Evolutionary conservation across 331 rosid species (phyloP).

Genomic region (Cydonia oblonga): DNA sequence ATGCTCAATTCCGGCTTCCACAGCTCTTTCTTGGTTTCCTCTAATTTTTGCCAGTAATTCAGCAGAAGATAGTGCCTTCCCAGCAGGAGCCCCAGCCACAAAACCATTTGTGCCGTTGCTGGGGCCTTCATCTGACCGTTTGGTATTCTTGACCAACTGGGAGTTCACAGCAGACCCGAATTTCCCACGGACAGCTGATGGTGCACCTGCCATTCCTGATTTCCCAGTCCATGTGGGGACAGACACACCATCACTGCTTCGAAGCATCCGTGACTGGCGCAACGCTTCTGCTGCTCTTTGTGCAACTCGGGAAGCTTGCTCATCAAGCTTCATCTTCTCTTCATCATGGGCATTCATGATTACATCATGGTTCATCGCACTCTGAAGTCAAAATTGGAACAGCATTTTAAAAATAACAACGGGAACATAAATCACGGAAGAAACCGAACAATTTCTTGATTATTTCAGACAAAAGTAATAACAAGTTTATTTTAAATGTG

Average conservation of each 20-base stretch:
- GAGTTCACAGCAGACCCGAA: slow-evolving; percentile 74
- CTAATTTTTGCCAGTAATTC: slow-evolving; percentile 60
- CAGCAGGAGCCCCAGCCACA: slow-evolving; percentile 68
- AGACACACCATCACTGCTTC: slow-evolving; percentile 58
- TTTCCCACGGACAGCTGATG: slow-evolving; percentile 54
- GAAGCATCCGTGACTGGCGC: slow-evolving; percentile 68
- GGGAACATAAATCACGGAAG: background rate
- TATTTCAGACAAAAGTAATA: background rate
- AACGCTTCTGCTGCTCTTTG: slow-evolving; percentile 92
- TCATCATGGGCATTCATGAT: slow-evolving; percentile 80
- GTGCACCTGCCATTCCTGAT: slow-evolving; percentile 93
- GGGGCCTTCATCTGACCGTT: slow-evolving; percentile 34
- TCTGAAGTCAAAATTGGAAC: slow-evolving; percentile 29
- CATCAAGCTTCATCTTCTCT: slow-evolving; percentile 81
- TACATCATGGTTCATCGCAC: slow-evolving; percentile 83
- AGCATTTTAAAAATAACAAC: background rate
- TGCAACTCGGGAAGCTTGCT: slow-evolving; percentile 87
- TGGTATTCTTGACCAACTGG: slow-evolving; percentile 32
- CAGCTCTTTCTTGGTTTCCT: slow-evolving; percentile 66
- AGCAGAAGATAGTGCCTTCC: slow-evolving; percentile 75
- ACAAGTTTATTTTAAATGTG: background rate
- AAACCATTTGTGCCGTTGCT: slow-evolving; percentile 36
- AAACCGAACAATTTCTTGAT: background rate
- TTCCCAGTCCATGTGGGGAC: slow-evolving; percentile 97
- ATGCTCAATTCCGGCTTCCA: slow-evolving; percentile 58